phyloP scores from a whole-genome alignment of 140 eudicot species.

The Erigeron philadelphicus region DNA sequence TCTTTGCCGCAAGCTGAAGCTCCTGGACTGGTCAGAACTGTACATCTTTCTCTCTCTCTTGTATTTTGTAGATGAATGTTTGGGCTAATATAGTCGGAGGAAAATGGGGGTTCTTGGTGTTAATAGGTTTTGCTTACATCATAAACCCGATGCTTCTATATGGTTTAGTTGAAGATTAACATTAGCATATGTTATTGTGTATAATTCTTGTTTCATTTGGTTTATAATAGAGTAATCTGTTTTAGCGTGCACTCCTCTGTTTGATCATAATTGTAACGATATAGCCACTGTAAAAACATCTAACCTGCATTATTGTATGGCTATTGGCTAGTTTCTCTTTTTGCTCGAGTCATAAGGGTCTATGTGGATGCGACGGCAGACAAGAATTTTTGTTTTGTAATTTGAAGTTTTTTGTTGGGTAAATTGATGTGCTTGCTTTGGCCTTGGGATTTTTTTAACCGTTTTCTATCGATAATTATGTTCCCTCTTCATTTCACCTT shows the following conservation, averaged over 20 bases:
- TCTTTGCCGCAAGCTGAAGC: conserved; percentile 26
- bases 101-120: conserved; percentile 18
- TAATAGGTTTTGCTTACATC: conserved; percentile 24
- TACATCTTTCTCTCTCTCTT: conserved; percentile 24
- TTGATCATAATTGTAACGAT: conserved; percentile 12
- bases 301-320: not conserved
- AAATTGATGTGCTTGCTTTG: no score
- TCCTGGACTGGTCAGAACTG: conserved; percentile 26
- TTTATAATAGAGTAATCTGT: conserved; percentile 26
- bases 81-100: conserved; percentile 18
- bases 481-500: no score
- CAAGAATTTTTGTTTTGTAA: not conserved
- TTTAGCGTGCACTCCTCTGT: conserved; percentile 15
- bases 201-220: conserved; percentile 37
- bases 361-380: not conserved
- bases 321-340: conserved; percentile 9
- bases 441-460: no score
- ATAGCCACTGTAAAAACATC: conserved; percentile 19
- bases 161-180: conserved; percentile 28
- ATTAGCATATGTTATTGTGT: conserved; percentile 35
- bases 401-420: not conserved
- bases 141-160: conserved; percentile 29
- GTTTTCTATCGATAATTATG: no score
- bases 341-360: not conserved
- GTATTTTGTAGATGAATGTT: conserved; percentile 32